These are phyloP conservation scores for Nannochloropsis gaditana DNA, from an alignment of 108 stramenopile species.

Conservation along the genomic window DNA sequence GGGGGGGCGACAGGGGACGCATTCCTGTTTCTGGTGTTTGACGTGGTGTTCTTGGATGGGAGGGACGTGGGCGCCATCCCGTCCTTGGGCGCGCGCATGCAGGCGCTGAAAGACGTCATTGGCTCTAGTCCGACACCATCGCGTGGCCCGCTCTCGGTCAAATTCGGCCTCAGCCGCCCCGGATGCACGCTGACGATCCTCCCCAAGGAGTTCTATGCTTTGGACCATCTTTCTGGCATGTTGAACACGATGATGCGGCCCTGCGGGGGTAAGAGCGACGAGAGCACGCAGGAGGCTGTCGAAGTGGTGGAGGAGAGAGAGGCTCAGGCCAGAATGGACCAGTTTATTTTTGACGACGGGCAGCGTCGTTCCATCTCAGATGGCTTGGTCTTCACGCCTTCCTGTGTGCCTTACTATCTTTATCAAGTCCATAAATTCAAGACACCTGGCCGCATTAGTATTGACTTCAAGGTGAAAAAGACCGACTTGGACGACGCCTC, in stretches of 20 bases:
- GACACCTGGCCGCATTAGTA: conserved; percentile 16
- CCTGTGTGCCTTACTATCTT: conserved; percentile 3
- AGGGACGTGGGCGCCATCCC: conserved; percentile 26
- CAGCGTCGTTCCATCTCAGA: conserved; percentile 21
- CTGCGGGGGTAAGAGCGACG: neutral
- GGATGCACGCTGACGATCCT: neutral
- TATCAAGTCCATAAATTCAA: conserved; percentile 34
- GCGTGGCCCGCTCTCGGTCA: neutral
- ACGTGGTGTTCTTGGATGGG: conserved; percentile 22
- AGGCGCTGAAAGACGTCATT: neutral
- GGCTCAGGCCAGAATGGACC: neutral
- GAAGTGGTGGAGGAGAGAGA: neutral
- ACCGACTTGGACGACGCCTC: neutral
- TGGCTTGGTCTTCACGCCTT: conserved; percentile 29
- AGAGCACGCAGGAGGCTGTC: neutral
- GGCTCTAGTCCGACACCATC: neutral
- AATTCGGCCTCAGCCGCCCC: neutral
- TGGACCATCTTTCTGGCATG: neutral
- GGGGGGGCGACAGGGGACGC: neutral
- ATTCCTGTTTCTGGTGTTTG: conserved; percentile 27
- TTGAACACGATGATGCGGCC: neutral
- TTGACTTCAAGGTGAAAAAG: conserved; percentile 21
- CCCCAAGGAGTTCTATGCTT: neutral
- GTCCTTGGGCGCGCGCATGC: conserved; percentile 21
- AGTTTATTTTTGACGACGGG: neutral